These are phyloP conservation scores for Ramaria rubella DNA, from an alignment of 768 basidiomycete genomes.

Conservation along the genomic window DNA sequence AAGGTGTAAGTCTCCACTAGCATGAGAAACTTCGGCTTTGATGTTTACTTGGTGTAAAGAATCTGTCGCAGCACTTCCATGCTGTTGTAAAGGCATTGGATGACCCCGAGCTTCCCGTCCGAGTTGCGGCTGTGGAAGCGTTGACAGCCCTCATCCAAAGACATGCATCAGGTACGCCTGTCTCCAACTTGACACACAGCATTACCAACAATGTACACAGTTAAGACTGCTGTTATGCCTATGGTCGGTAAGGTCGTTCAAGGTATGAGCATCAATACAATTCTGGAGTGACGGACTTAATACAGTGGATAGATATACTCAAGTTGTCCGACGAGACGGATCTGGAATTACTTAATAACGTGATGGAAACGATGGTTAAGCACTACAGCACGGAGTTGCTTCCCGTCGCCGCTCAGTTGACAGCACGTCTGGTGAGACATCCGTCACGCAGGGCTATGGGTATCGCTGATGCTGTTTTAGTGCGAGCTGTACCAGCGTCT, in stretches of 20 bases:
- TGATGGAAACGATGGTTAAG: conserved; percentile 84
- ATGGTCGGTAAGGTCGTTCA: conserved; percentile 85
- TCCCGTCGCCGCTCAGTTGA: conserved; percentile 78
- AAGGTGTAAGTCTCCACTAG: conserved; percentile 61
- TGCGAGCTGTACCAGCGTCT: conserved; percentile 80
- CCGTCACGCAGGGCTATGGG: neutral
- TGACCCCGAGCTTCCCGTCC: conserved; percentile 75
- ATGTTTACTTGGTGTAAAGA: conserved; percentile 30
- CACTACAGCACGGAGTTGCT: conserved; percentile 78
- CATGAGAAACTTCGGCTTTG: conserved; percentile 1
- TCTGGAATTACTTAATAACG: conserved; percentile 71
- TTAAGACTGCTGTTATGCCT: conserved; percentile 61
- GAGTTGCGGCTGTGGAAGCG: conserved; percentile 75
- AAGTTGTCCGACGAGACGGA: conserved; percentile 90
- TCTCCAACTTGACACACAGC: neutral
- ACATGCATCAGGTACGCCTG: conserved; percentile 52
- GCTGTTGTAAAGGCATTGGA: conserved; percentile 64
- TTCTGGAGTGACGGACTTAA: neutral
- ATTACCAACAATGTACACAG: conserved; percentile 28
- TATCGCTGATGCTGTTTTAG: conserved; percentile 30
- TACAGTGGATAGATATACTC: conserved; percentile 51
- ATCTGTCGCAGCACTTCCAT: conserved; percentile 56
- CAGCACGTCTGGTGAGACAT: conserved; percentile 60
- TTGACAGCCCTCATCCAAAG: conserved; percentile 67
- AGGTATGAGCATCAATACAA: no score